phyloP scores from a whole-genome alignment of 1,284 basidiomycete genomes.

The Volvariella surrecta region DNA sequence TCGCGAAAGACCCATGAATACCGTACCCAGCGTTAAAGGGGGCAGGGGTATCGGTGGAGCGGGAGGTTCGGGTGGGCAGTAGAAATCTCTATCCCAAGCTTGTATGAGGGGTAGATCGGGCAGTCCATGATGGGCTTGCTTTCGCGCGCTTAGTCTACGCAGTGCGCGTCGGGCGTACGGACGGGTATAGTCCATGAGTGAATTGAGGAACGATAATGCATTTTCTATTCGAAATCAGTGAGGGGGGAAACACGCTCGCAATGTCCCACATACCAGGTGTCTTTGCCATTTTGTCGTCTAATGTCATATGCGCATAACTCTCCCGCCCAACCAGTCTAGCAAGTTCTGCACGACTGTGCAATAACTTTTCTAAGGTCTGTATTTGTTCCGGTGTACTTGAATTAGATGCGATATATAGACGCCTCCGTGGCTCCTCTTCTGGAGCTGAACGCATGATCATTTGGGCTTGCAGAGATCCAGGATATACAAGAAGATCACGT shows the following conservation, averaged over 20 bases:
- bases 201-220: slow-evolving; percentile 75
- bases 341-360: slow-evolving; percentile 70
- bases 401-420: slow-evolving; percentile 73
- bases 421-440: slow-evolving; percentile 71
- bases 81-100: slow-evolving; percentile 92
- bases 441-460: slow-evolving; percentile 88
- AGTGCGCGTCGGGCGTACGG: slow-evolving; percentile 72
- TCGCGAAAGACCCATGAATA: slow-evolving; percentile 80
- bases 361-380: slow-evolving; percentile 65
- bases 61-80: slow-evolving; percentile 70
- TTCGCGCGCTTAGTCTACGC: slow-evolving; percentile 60
- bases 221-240: slow-evolving; percentile 46
- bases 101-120: slow-evolving; percentile 59
- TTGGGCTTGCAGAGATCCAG: slow-evolving; percentile 82
- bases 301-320: slow-evolving; percentile 78
- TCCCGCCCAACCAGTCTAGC: slow-evolving; percentile 76
- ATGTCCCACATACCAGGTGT: slow-evolving; percentile 53
- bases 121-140: slow-evolving; percentile 58
- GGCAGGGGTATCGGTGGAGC: slow-evolving; percentile 65
- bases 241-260: slow-evolving; percentile 8
- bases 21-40: slow-evolving; percentile 72
- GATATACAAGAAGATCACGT: slow-evolving; percentile 66
- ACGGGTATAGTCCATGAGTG: slow-evolving; percentile 69
- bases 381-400: slow-evolving; percentile 65
- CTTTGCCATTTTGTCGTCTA: slow-evolving; percentile 93